Evolutionary conservation across 257 asterid genomes (phyloP), one percentile per base, ranked within the genome.

Genomic region (Plantago ovata): DNA sequence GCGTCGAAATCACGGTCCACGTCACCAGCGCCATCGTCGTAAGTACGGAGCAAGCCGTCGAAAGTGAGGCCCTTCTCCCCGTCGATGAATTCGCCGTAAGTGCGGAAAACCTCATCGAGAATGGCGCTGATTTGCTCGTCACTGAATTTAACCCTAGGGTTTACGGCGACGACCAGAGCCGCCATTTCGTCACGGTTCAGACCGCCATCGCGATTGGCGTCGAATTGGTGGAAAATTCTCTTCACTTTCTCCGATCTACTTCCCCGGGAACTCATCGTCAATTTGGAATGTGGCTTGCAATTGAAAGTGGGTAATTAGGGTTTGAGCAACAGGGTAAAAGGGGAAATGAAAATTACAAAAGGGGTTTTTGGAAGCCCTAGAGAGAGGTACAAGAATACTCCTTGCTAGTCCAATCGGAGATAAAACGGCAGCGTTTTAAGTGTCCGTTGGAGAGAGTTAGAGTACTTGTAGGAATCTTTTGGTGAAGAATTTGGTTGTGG

Each of bases 21-120:
- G 40, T 93, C 99, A 2, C 97, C 99, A 4, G 99, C 99, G 4
- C 96, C 97, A 56, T 93, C 99, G 69, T 93, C 99, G 33, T 93
- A 93, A 8, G 97, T 93, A 1, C 99, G 95, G 15, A 93, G 78
- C 6, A 89, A 87, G 69, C 99, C 99, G 45, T 84, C 97, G 10
- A 75, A 84, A 4, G 95, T 82, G 54, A 93, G 89, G 10, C 97
- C 99, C 71, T 75, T 86, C 13, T 84, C 95, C 13, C 84, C 81
- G 60, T 93, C 87, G 56, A 89, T 86, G 72, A 89, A 93, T 19
- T 86, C 96, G 3, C 86, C 81, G 62, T 93, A 93, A 9, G 96
- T 86, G 4, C 89, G 87, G 79, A 93, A 93, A 18, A 93, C 94
- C 70, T 89, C 96, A 57, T 89, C 97, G 60, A 93, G 89, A 18